phyloP scores from a whole-genome alignment of 768 basidiomycete genomes.

The Leccinum boreale region DNA sequence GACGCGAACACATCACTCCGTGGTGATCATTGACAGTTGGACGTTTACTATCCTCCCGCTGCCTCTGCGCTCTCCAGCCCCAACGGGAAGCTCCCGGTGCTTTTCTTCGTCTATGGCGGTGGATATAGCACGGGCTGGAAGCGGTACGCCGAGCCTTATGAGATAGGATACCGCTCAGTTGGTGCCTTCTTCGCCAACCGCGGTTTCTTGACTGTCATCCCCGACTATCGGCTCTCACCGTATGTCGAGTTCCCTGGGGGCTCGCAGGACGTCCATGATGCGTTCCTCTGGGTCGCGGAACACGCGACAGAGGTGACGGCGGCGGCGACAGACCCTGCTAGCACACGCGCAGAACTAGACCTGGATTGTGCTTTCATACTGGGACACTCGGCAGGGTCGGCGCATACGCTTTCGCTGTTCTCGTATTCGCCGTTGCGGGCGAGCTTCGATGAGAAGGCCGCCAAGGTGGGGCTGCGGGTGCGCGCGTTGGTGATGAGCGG shows the following conservation, averaged over 20 bases:
- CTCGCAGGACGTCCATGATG: conserved; percentile 57
- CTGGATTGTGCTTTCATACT: conserved; percentile 43
- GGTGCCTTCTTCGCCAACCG: conserved; percentile 59
- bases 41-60: conserved; percentile 58
- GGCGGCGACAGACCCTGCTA: conserved; percentile 1
- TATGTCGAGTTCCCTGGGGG: conserved; percentile 52
- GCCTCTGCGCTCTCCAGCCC: conserved; percentile 21
- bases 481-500: conserved; percentile 46
- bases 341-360: conserved; percentile 32
- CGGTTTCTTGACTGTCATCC: conserved; percentile 61
- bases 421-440: conserved; percentile 30
- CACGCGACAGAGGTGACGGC: conserved; percentile 27
- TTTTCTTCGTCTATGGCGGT: conserved; percentile 69
- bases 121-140: conserved; percentile 54
- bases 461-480: conserved; percentile 27
- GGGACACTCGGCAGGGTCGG: conserved; percentile 63
- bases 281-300: conserved; percentile 50
- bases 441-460: conserved; percentile 29
- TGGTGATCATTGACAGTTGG: conserved; percentile 42
- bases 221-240: conserved; percentile 67
- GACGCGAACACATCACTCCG: background rate
- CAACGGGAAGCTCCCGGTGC: conserved; percentile 40
- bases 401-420: conserved; percentile 45
- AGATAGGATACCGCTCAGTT: conserved; percentile 53
- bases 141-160: conserved; percentile 42